Evolutionary conservation across 2,329 filamentous ascomycete genomes (phyloP).

Genomic region (Beauveria sp.): DNA sequence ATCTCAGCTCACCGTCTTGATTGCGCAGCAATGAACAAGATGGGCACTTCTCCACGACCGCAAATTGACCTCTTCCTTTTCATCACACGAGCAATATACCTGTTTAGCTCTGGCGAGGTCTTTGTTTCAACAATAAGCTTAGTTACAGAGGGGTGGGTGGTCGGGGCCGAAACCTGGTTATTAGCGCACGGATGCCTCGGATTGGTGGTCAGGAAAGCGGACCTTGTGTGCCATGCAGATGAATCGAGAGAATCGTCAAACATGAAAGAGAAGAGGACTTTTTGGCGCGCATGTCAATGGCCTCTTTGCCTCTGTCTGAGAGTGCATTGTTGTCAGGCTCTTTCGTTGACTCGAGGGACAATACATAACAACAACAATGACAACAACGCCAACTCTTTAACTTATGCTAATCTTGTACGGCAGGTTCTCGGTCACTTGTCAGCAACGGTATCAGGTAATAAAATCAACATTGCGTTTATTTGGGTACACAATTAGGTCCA

Average conservation of each 20-base stretch:
- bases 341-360: no score
- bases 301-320: no score
- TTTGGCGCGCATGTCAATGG: no score
- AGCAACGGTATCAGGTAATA: neutral
- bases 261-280: no score
- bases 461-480: neutral
- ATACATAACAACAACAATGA: no score
- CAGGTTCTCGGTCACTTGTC: neutral
- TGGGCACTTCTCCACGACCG: neutral
- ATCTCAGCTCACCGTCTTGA: no score
- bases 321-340: no score
- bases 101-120: neutral
- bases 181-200: neutral
- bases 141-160: neutral
- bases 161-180: neutral
- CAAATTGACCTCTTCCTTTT: neutral
- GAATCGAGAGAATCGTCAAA: no score
- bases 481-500: neutral
- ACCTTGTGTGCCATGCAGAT: neutral
- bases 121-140: neutral
- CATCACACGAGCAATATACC: neutral
- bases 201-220: neutral
- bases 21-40: no score
- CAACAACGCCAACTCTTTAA: neutral
- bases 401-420: neutral